phyloP scores from a whole-genome alignment of 352 stramenopile genomes.

The Phytophthora sansomeana region DNA sequence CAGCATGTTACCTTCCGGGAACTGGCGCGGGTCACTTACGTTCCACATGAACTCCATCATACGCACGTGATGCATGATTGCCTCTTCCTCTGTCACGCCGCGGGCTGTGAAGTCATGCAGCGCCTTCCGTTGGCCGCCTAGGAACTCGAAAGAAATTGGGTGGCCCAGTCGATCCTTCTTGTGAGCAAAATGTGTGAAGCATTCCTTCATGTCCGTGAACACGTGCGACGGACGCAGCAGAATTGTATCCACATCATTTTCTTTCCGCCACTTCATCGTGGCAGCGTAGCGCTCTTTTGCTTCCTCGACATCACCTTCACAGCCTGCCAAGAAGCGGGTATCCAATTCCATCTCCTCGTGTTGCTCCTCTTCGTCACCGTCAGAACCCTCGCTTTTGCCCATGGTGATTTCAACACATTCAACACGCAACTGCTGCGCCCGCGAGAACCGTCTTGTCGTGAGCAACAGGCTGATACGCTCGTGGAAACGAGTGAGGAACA shows the following conservation, averaged over 20 bases:
- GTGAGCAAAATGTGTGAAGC: constrained; percentile 67
- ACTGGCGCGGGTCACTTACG: constrained; percentile 67
- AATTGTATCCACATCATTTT: constrained; percentile 76
- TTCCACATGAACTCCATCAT: constrained; percentile 81
- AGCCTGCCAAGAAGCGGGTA: constrained; percentile 69
- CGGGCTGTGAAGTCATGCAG: constrained; percentile 61
- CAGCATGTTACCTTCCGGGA: constrained; percentile 67
- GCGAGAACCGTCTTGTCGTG: constrained; percentile 57
- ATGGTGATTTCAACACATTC: constrained; percentile 51
- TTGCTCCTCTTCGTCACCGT: constrained; percentile 33
- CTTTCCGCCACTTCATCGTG: constrained; percentile 73
- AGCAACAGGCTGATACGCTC: constrained; percentile 60
- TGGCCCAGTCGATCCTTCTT: constrained; percentile 74
- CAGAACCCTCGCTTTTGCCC: constrained; percentile 50
- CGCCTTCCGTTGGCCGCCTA: constrained; percentile 67
- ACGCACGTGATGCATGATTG: constrained; percentile 67
- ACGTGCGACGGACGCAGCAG: constrained; percentile 60
- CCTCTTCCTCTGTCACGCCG: constrained; percentile 68
- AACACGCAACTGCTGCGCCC: constrained; percentile 43
- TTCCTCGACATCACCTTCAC: constrained; percentile 73
- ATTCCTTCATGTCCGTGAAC: constrained; percentile 73
- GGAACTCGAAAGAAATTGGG: constrained; percentile 63
- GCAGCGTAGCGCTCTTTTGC: constrained; percentile 67
- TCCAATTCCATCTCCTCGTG: constrained; percentile 59
- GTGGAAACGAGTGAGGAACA: constrained; percentile 67